Conservation (phyloP, 2,329 filamentous ascomycete genomes). For the Malbranchea cinnamomea region DNA sequence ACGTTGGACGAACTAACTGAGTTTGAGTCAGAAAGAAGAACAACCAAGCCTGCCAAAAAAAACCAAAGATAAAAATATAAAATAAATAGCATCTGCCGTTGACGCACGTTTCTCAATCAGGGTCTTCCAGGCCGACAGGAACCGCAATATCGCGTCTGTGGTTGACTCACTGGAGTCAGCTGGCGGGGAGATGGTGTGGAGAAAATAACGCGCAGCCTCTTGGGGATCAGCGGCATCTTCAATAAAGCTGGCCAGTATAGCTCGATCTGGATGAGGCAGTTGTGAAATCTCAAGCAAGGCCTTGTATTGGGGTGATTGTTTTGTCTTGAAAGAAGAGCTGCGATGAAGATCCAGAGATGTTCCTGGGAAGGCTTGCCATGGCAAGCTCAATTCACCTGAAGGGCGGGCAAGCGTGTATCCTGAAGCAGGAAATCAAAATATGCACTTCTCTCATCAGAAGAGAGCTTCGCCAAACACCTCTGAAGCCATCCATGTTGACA, state of each 20-base stretch:
- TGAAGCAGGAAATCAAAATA: too few species aligned
- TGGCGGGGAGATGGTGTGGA: conserved; percentile 2
- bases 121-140: conserved; percentile 8
- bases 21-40: background rate
- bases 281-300: conserved; percentile 9
- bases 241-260: conserved; percentile 10
- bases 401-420: too few species aligned
- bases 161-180: background rate
- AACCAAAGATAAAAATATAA: background rate
- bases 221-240: conserved; percentile 8
- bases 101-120: conserved; percentile 10
- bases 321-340: conserved; percentile 11
- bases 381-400: too few species aligned
- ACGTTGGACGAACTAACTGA: conserved; percentile 9
- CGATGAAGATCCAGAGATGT: conserved; percentile 11
- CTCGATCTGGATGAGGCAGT: conserved; percentile 10
- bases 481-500: too few species aligned
- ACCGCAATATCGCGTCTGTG: conserved; percentile 1
- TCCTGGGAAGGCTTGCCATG: too few species aligned
- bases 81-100: too few species aligned
- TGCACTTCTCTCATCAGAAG: too few species aligned
- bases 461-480: too few species aligned
- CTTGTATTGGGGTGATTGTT: conserved; percentile 8
- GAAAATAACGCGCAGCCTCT: conserved; percentile 9
- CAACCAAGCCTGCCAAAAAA: background rate